Evolutionary conservation across 192 early-diverging fungal genomes (phyloP), one percentile per base, ranked within the genome.

Genomic region (Coemansia sp.): DNA sequence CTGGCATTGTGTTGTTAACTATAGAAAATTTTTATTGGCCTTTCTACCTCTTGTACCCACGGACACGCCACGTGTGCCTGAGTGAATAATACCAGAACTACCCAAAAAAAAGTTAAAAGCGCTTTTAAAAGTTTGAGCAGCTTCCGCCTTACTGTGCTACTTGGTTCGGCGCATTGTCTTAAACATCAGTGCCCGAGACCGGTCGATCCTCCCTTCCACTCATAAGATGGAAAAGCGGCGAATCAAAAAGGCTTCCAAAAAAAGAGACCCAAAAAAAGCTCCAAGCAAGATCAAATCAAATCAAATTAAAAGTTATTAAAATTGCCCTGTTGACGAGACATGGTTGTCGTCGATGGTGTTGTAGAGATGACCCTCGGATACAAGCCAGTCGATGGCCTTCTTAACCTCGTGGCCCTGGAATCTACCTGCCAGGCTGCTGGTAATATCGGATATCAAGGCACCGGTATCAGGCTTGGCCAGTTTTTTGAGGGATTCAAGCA

Each of bases 331-430:
- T 20, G 75, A 67, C 71, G 85, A 85, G 52, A 88, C 62, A 59
- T 92, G 89, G 32, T 83, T 71, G 0, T 91, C 88, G 66, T 91
- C 91, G 45, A 88, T 76, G 18, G 87, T 90, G 62, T 64, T 79
- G 75, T 91, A 93, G 52, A 90, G 55, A 49, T 80, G 80, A 14
- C 93, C 93, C 55, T 94, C 89, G 18, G 60, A 58, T 28, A 75
- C 71, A 51, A 94, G 81, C 66, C 61, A 75, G 0, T 87, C 82
- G 18, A 90, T 63, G 1, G 80, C 69, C 2, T 75, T 62, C 31
- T 77, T 72, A 18, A 83, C 42, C 17, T 77, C 67, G 34, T 12
- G 29, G 49, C 33, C 18, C 40, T 60, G 66, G 67, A 60, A 76
- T 31, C 55, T 40, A n/a, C 69, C 75, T 48, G 83, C 61, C 51